phyloP scores from a whole-genome alignment of 2,329 filamentous ascomycete species.

The Amphichorda felina region DNA sequence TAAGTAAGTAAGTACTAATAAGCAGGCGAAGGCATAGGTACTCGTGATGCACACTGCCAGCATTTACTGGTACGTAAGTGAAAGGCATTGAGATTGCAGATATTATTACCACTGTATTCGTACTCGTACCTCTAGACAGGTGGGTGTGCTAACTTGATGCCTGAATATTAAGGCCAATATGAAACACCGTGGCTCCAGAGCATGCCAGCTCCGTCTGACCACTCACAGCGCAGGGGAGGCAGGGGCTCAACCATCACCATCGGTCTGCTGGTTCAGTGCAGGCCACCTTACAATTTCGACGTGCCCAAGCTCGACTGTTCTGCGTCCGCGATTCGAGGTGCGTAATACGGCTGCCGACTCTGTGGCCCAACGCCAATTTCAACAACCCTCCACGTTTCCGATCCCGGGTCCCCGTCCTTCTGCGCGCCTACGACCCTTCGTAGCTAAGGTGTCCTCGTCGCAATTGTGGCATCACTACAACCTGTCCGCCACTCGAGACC shows the following conservation, averaged over 20 bases:
- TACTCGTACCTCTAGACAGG: no score
- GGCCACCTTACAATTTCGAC: slow-evolving; percentile 1
- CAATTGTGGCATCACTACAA: neutral
- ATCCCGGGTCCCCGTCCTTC: neutral
- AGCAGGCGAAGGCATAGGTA: no score
- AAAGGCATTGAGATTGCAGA: neutral
- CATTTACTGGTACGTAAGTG: no score
- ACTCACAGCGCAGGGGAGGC: neutral
- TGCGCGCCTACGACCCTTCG: neutral
- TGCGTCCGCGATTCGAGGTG: neutral
- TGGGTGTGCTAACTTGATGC: no score
- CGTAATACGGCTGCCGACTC: neutral
- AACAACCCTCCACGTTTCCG: neutral
- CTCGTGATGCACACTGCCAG: no score
- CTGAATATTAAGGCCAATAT: neutral
- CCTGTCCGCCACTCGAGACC: neutral
- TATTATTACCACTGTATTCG: neutral
- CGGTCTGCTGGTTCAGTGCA: slow-evolving; percentile 1
- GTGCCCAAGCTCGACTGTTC: slow-evolving; percentile 1
- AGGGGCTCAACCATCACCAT: slow-evolving; percentile 1
- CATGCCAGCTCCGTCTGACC: neutral
- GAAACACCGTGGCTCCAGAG: slow-evolving; percentile 1
- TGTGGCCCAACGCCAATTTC: neutral
- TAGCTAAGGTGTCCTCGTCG: neutral
- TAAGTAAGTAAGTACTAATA: no score